Evolutionary conservation across 192 early-diverging fungal species (phyloP).

Genomic region (Jimgerdemannia flammicorona): DNA sequence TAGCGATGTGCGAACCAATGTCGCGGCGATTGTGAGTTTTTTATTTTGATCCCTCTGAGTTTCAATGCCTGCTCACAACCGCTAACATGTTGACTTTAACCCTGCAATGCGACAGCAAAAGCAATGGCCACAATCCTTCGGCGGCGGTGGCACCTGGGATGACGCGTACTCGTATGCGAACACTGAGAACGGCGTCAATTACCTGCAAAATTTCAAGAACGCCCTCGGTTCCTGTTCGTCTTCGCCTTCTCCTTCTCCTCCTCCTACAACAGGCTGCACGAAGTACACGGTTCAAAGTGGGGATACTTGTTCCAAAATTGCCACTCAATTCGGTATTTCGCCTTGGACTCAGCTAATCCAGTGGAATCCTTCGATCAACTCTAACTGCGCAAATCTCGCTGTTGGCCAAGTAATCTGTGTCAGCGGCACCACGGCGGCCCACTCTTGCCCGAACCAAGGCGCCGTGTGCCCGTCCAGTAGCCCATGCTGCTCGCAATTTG

Average conservation of each 20-base stretch:
- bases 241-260: no score
- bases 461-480: no score
- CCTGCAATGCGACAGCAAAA: background rate
- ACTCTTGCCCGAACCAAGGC: background rate
- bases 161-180: background rate
- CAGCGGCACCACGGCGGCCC: background rate
- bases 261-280: background rate
- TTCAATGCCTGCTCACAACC: background rate
- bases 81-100: background rate
- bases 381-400: slow-evolving; percentile 1
- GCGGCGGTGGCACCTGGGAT: background rate
- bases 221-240: background rate
- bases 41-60: background rate
- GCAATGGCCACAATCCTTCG: background rate
- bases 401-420: background rate
- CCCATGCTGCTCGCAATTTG: no score
- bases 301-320: slow-evolving; percentile 3
- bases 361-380: slow-evolving; percentile 7
- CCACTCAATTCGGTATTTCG: slow-evolving; percentile 3
- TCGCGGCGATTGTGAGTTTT: background rate
- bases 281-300: background rate
- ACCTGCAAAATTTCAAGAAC: background rate
- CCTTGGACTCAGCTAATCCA: background rate
- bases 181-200: background rate
- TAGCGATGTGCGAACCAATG: background rate